These are phyloP conservation scores for Phaeosphaeria sp. DNA, from an alignment of 2,329 filamentous ascomycete species.

Conservation along the genomic window DNA sequence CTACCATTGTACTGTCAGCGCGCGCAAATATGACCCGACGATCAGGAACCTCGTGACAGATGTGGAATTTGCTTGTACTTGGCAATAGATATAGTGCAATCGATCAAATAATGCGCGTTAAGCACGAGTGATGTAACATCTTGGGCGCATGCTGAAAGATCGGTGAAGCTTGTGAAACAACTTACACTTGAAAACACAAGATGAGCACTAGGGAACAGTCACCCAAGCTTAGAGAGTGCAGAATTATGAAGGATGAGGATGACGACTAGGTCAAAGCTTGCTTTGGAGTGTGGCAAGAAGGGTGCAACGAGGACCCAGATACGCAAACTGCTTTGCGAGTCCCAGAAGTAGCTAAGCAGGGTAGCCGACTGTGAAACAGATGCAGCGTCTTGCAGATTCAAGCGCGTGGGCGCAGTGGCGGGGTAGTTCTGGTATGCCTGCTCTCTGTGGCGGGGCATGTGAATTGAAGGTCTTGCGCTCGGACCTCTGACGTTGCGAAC, in stretches of 20 bases:
- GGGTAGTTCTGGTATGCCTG: slow-evolving; percentile 16
- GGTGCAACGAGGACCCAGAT: not conserved
- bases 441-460: slow-evolving; percentile 23
- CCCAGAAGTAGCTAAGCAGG: not conserved
- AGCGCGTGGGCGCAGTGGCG: slow-evolving; percentile 17
- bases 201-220: slow-evolving; percentile 1
- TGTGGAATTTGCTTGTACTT: not conserved
- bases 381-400: slow-evolving; percentile 2
- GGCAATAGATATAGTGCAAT: not conserved
- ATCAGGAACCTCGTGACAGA: not conserved
- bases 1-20: slow-evolving; percentile 43
- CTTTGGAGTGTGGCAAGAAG: not conserved
- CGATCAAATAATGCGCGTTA: not conserved
- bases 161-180: not conserved
- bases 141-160: not conserved
- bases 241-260: not conserved
- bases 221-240: not conserved
- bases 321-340: not conserved
- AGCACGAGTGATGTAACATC: not conserved
- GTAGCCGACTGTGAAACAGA: not conserved
- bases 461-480: slow-evolving; percentile 4
- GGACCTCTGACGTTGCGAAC: not conserved
- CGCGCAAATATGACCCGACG: not conserved
- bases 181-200: not conserved
- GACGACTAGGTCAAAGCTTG: not conserved